Conservation (phyloP, 208 protist genomes). For the Leishmania guyanensis region DNA sequence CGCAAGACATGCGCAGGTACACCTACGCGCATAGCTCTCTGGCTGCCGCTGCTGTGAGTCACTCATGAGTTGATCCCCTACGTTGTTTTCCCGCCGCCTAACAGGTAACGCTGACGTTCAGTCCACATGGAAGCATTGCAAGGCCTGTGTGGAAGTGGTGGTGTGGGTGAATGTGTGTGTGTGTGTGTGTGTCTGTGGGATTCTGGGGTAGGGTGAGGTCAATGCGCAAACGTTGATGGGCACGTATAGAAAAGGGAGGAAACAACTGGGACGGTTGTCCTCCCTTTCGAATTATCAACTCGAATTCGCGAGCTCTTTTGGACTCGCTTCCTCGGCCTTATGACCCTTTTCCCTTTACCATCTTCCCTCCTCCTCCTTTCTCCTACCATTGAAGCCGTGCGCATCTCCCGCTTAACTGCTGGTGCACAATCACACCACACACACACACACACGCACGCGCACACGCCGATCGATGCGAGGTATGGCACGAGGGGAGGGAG, state of each 20-base stretch:
- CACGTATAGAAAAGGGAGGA: not conserved
- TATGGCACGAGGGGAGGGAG: not conserved
- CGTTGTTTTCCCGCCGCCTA: not conserved
- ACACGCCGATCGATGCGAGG: not conserved
- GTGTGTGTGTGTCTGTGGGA: not conserved
- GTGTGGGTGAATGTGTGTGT: not conserved
- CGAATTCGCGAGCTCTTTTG: not conserved
- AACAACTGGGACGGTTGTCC: not conserved
- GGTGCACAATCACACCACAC: not conserved
- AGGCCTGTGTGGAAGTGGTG: not conserved
- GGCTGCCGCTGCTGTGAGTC: not conserved
- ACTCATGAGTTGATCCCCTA: too few relatives aligned
- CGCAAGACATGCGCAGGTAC: not conserved
- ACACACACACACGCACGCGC: not conserved
- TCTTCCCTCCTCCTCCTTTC: not conserved
- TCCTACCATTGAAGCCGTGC: not conserved
- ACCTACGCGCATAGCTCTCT: not conserved
- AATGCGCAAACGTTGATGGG: not conserved
- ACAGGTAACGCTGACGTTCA: not conserved
- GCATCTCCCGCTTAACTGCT: not conserved
- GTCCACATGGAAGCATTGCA: not conserved
- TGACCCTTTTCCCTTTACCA: not conserved
- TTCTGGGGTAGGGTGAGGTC: not conserved
- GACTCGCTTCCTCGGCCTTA: not conserved
- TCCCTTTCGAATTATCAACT: not conserved